phyloP scores from a whole-genome alignment of 2,329 filamentous ascomycete genomes.

The Xylariales sp. region DNA sequence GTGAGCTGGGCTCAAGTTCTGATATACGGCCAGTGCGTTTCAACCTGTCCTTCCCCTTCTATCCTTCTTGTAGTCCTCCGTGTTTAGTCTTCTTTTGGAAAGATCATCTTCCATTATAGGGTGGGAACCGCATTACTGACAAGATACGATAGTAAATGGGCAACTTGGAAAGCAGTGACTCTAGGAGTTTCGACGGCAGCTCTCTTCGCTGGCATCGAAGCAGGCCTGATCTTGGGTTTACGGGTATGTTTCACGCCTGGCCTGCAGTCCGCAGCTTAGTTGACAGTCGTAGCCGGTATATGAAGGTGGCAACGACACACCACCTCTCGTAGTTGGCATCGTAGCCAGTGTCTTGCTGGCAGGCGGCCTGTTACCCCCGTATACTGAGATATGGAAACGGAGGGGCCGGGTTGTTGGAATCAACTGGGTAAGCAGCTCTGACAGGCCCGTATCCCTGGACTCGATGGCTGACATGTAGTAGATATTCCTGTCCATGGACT shows the following conservation, averaged over 20 bases:
- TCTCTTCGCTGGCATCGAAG: slow-evolving; percentile 49
- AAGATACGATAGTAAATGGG: slow-evolving; percentile 43
- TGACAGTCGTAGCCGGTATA: slow-evolving; percentile 53
- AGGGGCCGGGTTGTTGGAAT: slow-evolving; percentile 58
- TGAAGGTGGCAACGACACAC: slow-evolving; percentile 45
- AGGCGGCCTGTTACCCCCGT: slow-evolving; percentile 54
- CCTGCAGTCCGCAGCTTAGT: neutral
- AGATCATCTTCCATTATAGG: no score
- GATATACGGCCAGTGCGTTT: slow-evolving; percentile 27
- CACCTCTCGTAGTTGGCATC: slow-evolving; percentile 52
- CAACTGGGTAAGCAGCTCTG: slow-evolving; percentile 34
- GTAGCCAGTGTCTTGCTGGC: slow-evolving; percentile 53
- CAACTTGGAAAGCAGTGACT: slow-evolving; percentile 38
- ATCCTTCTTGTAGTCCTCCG: neutral
- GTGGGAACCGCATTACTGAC: no score
- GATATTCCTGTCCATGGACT: slow-evolving; percentile 57
- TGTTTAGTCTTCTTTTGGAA: neutral
- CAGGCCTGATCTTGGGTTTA: slow-evolving; percentile 52
- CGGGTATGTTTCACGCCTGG: slow-evolving; percentile 32
- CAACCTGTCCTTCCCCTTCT: neutral
- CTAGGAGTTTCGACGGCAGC: slow-evolving; percentile 34
- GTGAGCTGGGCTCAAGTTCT: slow-evolving; percentile 34
- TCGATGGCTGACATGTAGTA: slow-evolving; percentile 9
- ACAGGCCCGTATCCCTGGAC: slow-evolving; percentile 14
- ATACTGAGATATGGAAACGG: slow-evolving; percentile 58